phyloP scores from a whole-genome alignment of 2,329 filamentous ascomycete species.

The Chrysosporium keratinophilum region DNA sequence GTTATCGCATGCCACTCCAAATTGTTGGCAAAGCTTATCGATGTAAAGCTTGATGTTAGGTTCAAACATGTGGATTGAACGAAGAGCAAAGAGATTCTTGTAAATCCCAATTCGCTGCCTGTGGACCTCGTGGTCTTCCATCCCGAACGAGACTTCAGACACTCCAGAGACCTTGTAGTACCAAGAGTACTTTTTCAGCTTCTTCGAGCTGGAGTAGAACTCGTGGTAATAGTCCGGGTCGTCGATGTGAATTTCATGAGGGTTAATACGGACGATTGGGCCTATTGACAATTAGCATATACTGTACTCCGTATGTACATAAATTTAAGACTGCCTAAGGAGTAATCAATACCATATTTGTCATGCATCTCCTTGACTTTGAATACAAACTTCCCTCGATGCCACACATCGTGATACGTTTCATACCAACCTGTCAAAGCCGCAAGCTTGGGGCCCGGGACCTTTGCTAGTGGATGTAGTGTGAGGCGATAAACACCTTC shows the following conservation, averaged over 20 bases:
- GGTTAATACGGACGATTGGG: constrained; percentile 20
- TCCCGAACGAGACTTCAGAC: constrained; percentile 23
- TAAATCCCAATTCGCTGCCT: constrained; percentile 19
- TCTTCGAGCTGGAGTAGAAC: constrained; percentile 15
- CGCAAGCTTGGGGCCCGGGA: constrained; percentile 20
- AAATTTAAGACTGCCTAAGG: too few relatives aligned
- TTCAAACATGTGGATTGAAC: constrained; percentile 15
- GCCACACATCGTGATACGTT: constrained; percentile 19
- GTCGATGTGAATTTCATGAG: constrained; percentile 19
- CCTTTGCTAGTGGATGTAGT: constrained; percentile 19
- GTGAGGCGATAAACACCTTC: constrained; percentile 17
- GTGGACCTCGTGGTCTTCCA: constrained; percentile 19
- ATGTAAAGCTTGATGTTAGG: constrained; percentile 16
- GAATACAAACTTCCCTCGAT: constrained; percentile 20
- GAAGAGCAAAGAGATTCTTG: constrained; percentile 20
- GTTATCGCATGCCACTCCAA: background rate
- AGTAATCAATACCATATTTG: constrained; percentile 20
- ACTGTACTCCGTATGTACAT: too few relatives aligned
- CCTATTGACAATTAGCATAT: constrained; percentile 7
- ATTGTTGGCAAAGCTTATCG: constrained; percentile 11
- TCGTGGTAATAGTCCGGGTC: constrained; percentile 18
- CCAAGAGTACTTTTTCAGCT: constrained; percentile 17
- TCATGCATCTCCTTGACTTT: constrained; percentile 23
- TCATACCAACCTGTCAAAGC: constrained; percentile 19
- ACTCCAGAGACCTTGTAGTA: constrained; percentile 10